These are phyloP conservation scores for Nematocida homosporus DNA, from an alignment of 371 early-diverging fungal genomes.

Conservation along the genomic window DNA sequence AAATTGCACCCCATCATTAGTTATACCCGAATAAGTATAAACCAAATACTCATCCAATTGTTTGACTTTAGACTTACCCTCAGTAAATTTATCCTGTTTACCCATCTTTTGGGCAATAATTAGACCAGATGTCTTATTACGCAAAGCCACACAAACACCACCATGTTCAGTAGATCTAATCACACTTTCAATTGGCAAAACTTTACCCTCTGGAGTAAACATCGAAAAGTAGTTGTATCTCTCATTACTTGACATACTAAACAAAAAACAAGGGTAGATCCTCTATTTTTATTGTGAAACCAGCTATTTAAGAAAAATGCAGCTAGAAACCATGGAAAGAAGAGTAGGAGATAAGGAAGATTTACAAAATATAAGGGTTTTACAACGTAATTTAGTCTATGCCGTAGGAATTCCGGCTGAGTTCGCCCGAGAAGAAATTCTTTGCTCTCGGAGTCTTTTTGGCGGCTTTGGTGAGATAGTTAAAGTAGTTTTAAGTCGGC, in stretches of 20 bases:
- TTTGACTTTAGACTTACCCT: constrained; percentile 60
- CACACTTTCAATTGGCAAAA: constrained; percentile 63
- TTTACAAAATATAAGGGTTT: constrained; percentile 62
- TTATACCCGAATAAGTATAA: constrained; percentile 67
- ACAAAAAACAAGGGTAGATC: constrained; percentile 40
- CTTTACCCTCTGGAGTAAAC: constrained; percentile 67
- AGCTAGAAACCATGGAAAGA: constrained; percentile 14
- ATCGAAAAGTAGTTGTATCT: constrained; percentile 61
- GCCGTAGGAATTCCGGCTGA: constrained; percentile 67
- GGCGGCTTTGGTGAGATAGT: constrained; percentile 68
- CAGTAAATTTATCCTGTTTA: constrained; percentile 53
- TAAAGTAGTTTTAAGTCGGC: constrained; percentile 67
- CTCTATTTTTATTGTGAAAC: constrained; percentile 51
- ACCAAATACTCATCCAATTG: constrained; percentile 55
- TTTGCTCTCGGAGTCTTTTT: constrained; percentile 66
- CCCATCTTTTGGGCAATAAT: constrained; percentile 62
- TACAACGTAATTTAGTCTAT: constrained; percentile 68
- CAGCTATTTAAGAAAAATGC: constrained; percentile 30
- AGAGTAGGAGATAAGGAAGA: constrained; percentile 26
- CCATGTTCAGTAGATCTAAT: constrained; percentile 63
- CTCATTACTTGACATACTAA: constrained; percentile 55
- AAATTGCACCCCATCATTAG: constrained; percentile 67
- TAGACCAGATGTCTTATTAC: constrained; percentile 56
- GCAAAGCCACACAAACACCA: constrained; percentile 60
- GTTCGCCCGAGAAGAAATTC: constrained; percentile 64